A percentile compares a stretch with the other conserved stretches of the same genome.
phyloP scores from a whole-genome alignment of 1,284 basidiomycete species.

The Marasmius sp. region DNA sequence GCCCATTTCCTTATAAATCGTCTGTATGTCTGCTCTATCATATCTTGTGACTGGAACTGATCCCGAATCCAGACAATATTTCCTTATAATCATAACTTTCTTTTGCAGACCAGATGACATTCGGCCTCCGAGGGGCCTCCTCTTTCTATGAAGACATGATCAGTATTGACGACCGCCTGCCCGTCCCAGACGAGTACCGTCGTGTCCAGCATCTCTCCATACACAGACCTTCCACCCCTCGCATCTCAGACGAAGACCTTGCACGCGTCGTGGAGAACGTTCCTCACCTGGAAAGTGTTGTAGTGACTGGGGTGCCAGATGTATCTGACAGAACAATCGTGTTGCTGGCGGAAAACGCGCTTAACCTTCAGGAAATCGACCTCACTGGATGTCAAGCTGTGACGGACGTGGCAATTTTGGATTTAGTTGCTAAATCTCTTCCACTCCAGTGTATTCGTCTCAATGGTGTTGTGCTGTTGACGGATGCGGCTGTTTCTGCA shows the following conservation, averaged over 20 bases:
- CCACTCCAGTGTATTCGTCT: slow-evolving; percentile 76
- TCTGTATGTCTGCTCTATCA: not conserved
- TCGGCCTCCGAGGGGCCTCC: slow-evolving; percentile 11
- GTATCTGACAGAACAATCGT: slow-evolving; percentile 71
- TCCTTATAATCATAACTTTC: not conserved
- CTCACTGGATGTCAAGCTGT: slow-evolving; percentile 75
- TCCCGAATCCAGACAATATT: not conserved
- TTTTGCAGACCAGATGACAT: slow-evolving; percentile 2
- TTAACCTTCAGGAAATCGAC: slow-evolving; percentile 76
- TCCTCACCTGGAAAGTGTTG: slow-evolving; percentile 72
- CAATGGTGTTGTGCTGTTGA: slow-evolving; percentile 66
- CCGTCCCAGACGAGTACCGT: slow-evolving; percentile 52
- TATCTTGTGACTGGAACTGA: not conserved
- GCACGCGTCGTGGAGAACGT: slow-evolving; percentile 60
- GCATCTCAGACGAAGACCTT: slow-evolving; percentile 67
- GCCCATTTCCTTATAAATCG: too few relatives aligned
- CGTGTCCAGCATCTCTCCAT: slow-evolving; percentile 57
- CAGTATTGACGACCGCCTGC: slow-evolving; percentile 51
- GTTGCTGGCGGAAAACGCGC: slow-evolving; percentile 61
- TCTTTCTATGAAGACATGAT: slow-evolving; percentile 54
- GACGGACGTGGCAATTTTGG: slow-evolving; percentile 73
- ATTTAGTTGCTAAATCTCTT: slow-evolving; percentile 66
- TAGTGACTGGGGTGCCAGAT: slow-evolving; percentile 67
- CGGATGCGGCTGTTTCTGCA: slow-evolving; percentile 72
- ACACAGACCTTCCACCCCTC: slow-evolving; percentile 29